Percentiles rank a stretch among this genome's conserved stretches.
phyloP scores from a whole-genome alignment of 2,329 filamentous ascomycete genomes.

The Talaromyces pinophilus region DNA sequence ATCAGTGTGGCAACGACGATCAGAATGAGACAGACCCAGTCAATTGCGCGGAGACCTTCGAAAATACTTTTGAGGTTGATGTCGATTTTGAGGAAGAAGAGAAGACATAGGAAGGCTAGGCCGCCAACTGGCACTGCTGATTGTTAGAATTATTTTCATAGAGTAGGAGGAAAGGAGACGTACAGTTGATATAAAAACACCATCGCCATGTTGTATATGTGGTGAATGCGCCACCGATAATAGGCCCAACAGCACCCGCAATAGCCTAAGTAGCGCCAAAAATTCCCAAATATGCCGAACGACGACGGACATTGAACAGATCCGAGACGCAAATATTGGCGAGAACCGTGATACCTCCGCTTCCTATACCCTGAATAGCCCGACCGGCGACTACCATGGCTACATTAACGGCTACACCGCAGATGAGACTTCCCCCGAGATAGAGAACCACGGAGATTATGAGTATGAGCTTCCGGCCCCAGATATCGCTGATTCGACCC shows the following conservation, averaged over 20 bases:
- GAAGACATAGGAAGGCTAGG: slow-evolving; percentile 49
- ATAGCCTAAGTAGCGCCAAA: not conserved
- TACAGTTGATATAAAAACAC: not conserved
- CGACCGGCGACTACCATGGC: slow-evolving; percentile 49
- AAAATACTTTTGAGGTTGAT: slow-evolving; percentile 57
- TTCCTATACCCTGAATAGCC: slow-evolving; percentile 53
- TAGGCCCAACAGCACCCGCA: not conserved
- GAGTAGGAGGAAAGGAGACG: not conserved
- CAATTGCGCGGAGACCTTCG: slow-evolving; percentile 54
- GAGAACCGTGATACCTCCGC: slow-evolving; percentile 51
- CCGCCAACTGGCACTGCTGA: slow-evolving; percentile 47
- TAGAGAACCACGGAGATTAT: slow-evolving; percentile 53
- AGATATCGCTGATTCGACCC: slow-evolving; percentile 55
- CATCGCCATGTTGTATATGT: not conserved
- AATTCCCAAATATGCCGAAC: not conserved
- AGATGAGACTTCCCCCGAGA: slow-evolving; percentile 54
- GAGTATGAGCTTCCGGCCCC: slow-evolving; percentile 57
- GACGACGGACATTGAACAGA: not conserved
- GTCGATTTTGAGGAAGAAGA: slow-evolving; percentile 60
- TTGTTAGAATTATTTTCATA: not conserved
- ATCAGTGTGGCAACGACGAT: slow-evolving; percentile 50
- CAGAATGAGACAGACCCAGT: slow-evolving; percentile 53
- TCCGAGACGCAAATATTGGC: slow-evolving; percentile 50
- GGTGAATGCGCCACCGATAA: not conserved
- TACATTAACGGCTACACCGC: slow-evolving; percentile 50